phyloP scores from a whole-genome alignment of 768 basidiomycete genomes.

The Podaxis mareebaensis region DNA sequence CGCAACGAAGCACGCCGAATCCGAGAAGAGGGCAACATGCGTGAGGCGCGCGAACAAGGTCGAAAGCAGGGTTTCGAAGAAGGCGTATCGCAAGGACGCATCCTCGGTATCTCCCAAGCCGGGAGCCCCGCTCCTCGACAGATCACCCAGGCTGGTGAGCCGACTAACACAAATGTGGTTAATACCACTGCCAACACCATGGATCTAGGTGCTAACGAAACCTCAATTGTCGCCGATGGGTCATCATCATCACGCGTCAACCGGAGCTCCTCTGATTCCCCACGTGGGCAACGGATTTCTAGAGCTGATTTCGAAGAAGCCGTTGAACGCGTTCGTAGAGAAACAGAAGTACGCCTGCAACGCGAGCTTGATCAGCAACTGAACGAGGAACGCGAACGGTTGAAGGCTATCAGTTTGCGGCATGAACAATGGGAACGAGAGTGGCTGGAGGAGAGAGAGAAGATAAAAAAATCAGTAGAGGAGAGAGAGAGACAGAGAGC shows the following conservation, averaged over 20 bases:
- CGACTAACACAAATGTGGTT: neutral
- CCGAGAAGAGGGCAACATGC: constrained; percentile 5
- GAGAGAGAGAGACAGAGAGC: neutral
- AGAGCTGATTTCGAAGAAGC: constrained; percentile 1
- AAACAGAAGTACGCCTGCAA: constrained; percentile 1
- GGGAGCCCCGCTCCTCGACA: neutral
- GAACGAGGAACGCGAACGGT: constrained; percentile 1
- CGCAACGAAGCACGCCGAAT: neutral
- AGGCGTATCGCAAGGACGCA: constrained; percentile 1
- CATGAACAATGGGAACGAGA: constrained; percentile 1
- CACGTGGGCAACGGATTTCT: neutral
- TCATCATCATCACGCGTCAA: neutral
- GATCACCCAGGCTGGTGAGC: constrained; percentile 3
- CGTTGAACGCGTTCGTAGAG: neutral
- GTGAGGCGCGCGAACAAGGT: constrained; percentile 12
- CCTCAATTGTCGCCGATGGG: neutral
- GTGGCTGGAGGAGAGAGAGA: neutral
- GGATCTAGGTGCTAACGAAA: neutral
- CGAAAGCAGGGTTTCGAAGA: constrained; percentile 11
- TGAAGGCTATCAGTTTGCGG: neutral
- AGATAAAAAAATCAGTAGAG: neutral
- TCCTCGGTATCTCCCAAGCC: neutral
- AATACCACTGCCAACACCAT: neutral
- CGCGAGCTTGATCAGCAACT: constrained; percentile 1
- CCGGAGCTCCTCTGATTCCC: neutral